These are phyloP conservation scores for Pleurotus eryngii DNA, from an alignment of 768 basidiomycete species.

Conservation along the genomic window DNA sequence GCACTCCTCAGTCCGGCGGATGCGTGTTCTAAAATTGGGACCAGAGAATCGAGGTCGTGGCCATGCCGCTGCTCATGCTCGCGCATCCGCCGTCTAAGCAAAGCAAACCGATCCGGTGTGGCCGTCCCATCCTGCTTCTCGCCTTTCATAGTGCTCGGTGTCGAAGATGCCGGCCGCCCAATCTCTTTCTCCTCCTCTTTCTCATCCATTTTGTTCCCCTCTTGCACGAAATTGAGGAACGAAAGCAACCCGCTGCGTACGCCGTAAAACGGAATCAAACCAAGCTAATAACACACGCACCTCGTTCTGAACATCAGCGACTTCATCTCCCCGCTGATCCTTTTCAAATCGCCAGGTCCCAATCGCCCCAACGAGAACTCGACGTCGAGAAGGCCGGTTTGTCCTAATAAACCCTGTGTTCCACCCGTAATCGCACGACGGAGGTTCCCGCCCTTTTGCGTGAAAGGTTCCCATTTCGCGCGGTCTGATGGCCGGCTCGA, in stretches of 20 bases:
- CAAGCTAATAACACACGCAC: constrained; percentile 8
- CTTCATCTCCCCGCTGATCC: constrained; percentile 34
- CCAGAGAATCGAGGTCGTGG: constrained; percentile 36
- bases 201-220: constrained; percentile 23
- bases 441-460: constrained; percentile 20
- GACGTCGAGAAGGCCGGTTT: constrained; percentile 36
- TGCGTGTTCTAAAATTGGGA: constrained; percentile 36
- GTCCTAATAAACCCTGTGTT: constrained; percentile 28
- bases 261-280: constrained; percentile 18
- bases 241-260: constrained; percentile 26
- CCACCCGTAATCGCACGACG: constrained; percentile 27
- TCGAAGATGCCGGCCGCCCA: too few species aligned
- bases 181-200: constrained; percentile 18
- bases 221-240: constrained; percentile 34
- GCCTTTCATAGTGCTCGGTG: not conserved
- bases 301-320: constrained; percentile 33
- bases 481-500: constrained; percentile 30
- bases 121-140: constrained; percentile 8
- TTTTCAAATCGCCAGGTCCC: constrained; percentile 38
- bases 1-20: constrained; percentile 32
- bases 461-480: constrained; percentile 26
- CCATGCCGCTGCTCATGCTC: constrained; percentile 36
- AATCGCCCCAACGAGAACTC: constrained; percentile 41
- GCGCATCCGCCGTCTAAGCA: constrained; percentile 22
- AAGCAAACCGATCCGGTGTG: constrained; percentile 24